Percentiles rank a stretch among this genome's conserved stretches.
Conservation (phyloP, 148 eudicot genomes). For the Oxyria digyna region DNA sequence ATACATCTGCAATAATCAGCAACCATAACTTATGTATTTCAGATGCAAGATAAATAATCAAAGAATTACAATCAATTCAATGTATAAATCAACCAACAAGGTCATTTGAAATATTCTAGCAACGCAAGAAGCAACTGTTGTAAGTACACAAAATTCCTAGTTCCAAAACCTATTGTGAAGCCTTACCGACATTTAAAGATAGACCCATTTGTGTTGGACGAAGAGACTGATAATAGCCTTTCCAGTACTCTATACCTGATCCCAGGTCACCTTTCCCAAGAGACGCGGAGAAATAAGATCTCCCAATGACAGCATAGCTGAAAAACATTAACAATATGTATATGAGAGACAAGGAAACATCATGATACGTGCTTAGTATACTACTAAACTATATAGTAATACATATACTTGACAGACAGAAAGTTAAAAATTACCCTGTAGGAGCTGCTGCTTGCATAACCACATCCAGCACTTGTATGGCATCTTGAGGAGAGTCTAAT, state of each 20-base stretch:
- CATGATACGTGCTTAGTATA: background rate
- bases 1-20: conserved; percentile 38
- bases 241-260: conserved; percentile 61
- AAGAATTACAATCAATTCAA: background rate
- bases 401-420: conserved; percentile 8
- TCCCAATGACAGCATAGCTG: conserved; percentile 52
- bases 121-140: background rate
- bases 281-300: conserved; percentile 42
- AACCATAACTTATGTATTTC: background rate
- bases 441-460: conserved; percentile 38
- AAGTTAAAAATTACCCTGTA: background rate
- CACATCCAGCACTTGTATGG: conserved; percentile 69
- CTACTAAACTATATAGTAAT: background rate
- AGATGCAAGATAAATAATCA: background rate
- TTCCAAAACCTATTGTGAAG: background rate
- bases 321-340: background rate
- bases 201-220: conserved; percentile 92
- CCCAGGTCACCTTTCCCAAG: conserved; percentile 31
- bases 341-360: background rate
- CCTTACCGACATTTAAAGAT: conserved; percentile 59
- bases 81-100: background rate
- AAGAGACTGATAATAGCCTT: conserved; percentile 73
- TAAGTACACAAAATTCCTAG: background rate
- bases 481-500: conserved; percentile 51
- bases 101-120: background rate